phyloP scores from a whole-genome alignment of 73 alveolate genomes.

The Paramecium tetraurelia region DNA sequence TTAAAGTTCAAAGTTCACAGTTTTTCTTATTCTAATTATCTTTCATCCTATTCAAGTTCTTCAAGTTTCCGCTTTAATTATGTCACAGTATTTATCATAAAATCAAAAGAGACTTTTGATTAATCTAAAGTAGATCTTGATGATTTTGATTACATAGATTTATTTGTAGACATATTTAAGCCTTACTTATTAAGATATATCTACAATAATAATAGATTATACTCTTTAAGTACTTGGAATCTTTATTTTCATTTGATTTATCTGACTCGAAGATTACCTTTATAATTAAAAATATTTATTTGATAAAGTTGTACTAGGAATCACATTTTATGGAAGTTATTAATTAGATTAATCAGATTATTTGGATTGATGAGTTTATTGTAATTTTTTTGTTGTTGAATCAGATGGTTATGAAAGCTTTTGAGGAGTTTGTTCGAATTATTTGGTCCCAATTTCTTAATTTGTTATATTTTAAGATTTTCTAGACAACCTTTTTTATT shows the following conservation, averaged over 20 bases:
- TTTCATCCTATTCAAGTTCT: not conserved
- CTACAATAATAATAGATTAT: not conserved
- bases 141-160: not conserved
- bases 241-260: not conserved
- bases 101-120: constrained; percentile 5
- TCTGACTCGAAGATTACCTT: not conserved
- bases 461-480: not conserved
- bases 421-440: not conserved
- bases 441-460: not conserved
- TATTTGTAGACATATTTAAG: not conserved
- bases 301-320: not conserved
- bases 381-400: not conserved
- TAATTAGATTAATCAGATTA: not conserved
- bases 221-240: not conserved
- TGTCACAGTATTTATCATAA: not conserved
- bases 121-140: constrained; percentile 21
- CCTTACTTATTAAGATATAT: not conserved
- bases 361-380: not conserved
- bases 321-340: not conserved
- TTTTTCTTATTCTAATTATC: not conserved
- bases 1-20: not conserved
- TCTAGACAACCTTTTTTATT: not conserved
- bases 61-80: not conserved
- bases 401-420: not conserved
- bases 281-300: not conserved